A percentile compares a stretch with the other conserved stretches of the same genome.
phyloP scores from a whole-genome alignment of 2,329 filamentous ascomycete species.

The Dactylellina leptospora region DNA sequence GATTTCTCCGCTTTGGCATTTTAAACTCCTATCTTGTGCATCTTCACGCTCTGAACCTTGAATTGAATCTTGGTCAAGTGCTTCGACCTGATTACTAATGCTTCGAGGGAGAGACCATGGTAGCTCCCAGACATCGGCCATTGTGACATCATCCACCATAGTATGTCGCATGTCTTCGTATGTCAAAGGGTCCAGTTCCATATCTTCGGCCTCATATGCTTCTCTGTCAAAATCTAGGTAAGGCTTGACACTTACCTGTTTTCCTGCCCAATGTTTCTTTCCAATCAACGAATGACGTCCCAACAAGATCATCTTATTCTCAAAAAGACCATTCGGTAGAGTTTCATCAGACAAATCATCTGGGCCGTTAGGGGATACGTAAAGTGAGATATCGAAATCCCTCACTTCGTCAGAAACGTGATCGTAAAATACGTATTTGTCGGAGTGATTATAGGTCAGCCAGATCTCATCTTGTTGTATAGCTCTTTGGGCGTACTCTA shows the following conservation, averaged over 20 bases:
- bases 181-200: neutral
- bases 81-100: too few relatives aligned
- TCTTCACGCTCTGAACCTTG: neutral
- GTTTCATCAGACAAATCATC: neutral
- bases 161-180: neutral
- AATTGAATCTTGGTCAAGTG: neutral
- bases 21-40: too few relatives aligned
- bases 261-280: neutral
- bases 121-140: neutral
- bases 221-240: neutral
- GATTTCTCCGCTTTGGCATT: too few relatives aligned
- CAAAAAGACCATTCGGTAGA: neutral
- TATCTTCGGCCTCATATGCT: neutral
- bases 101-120: neutral
- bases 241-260: neutral
- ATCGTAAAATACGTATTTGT: constrained; percentile 25
- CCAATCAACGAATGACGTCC: neutral
- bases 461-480: constrained; percentile 14
- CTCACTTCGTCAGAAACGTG: neutral
- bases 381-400: constrained; percentile 11
- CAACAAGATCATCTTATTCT: neutral
- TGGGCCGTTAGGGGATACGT: neutral
- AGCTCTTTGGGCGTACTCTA: neutral
- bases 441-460: constrained; percentile 4
- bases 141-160: neutral